Base-by-base conservation (phyloP, 305 asterid genomes). In the Fraxinus sp. region DNA sequence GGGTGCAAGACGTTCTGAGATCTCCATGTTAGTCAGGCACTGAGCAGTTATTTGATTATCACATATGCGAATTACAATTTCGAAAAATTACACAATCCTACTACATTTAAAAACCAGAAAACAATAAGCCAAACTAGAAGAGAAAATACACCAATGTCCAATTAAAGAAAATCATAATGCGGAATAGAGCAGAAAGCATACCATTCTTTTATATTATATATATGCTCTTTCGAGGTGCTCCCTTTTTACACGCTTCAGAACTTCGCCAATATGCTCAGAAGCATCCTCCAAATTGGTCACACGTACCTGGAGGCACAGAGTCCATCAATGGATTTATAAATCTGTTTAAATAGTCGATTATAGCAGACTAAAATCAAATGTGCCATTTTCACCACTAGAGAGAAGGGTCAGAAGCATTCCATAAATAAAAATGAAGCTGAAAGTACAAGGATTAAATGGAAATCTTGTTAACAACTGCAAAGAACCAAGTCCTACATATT, bases 261-360 rank as follows among this genome's bases (percentile, higher is more conserved):
- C 98, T 89, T 96, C 98, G 37, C 98, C 97, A 39, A 96, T 96
- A 86, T 94, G 98, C 88, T 96, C 98, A 3, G 98, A 20, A 82
- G 99, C 98, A 92, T 96, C 99, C 26, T 85, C 91, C 91, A 94
- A 88, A 88, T 94, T 96, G 26, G 98, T 94, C 78, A 96, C 97
- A 16, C 97, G 94, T 49, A 96, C 99, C 99, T 96, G 85, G 64
- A 75, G 57, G 82, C 55, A 80, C 57, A 11, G 74, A 80, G 64
- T 22, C 78, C 39, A 70, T 7, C 7, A 36, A 59, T 26, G 72
- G 28, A 35, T 32, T 22, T 57, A 78, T 59, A 20, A 20, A 83
- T 77, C 49, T 18, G 68, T 7, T 75, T 76, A 39, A 35, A 36
- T 30, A 32, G 22, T 30, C 41, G 13, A 16, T 28, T 4, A n/a